Evolutionary conservation across 306 rosid genomes (phyloP), one percentile per base, ranked within the genome.

Genomic region (Vigna angularis): DNA sequence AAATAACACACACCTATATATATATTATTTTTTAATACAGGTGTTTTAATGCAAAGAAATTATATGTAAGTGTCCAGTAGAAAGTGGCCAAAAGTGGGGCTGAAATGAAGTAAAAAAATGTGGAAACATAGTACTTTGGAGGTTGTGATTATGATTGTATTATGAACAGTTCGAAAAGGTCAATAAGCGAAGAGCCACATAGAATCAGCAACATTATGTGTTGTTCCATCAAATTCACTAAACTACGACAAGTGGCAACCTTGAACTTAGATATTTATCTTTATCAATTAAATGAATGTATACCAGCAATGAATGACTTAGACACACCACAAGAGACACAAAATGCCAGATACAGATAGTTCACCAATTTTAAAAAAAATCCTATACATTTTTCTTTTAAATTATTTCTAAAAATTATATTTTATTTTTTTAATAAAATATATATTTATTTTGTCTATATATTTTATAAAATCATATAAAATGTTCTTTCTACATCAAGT

Each of bases 201-300:
- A 10, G 28, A 66, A 45, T 24, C 73, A 30, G 49, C 59, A 67
- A 42, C 24, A 24, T 52, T 55, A 74, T 32, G 18, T 70, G 66
- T 68, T 36, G 26, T 71, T 45, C 59, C 63, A 45, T 61, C 26
- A 55, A 49, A 75, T 15, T 73, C 63, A 76, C 44, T 28, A 47
- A 70, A 53, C 75, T 12, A 42, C 16, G 57, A 52, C 86, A 82
- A 85, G 38, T 68, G 77, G 57, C 69, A 44, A 57, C 62, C 34
- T 74, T 45, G 0, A 59, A 74, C 34, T 61, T 3, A 47, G 4
- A 28, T 50, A 59, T 57, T 70, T 50, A 50, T 70, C 48, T 70
- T 50, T 51, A 34, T 30, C 3, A 51, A 28, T 9, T 3, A 42
- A 42, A 8, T 9, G 13, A 40, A 42, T 40, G 45, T 0, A 34